phyloP scores from a whole-genome alignment of 495 filamentous ascomycete genomes.

The Corynascus novoguineensis region DNA sequence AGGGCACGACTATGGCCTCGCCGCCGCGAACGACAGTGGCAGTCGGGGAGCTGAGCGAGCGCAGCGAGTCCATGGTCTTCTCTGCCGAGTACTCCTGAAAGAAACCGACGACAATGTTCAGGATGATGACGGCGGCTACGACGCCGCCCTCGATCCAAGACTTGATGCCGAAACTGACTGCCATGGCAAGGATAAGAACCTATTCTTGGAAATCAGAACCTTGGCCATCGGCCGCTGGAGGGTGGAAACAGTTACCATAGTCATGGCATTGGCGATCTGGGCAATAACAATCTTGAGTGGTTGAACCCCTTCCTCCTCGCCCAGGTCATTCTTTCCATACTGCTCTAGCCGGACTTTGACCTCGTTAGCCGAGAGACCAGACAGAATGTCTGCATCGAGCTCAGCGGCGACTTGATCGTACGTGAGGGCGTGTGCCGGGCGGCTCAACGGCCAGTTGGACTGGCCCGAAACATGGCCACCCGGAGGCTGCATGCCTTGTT shows the following conservation, averaged over 20 bases:
- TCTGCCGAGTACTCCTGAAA: constrained; percentile 84
- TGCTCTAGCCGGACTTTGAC: constrained; percentile 39
- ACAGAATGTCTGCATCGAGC: constrained; percentile 51
- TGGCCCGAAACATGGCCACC: constrained; percentile 48
- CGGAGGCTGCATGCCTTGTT: constrained; percentile 3
- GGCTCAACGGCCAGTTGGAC: constrained; percentile 48
- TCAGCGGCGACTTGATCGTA: constrained; percentile 51
- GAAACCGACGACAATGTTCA: constrained; percentile 75
- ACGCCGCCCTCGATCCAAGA: constrained; percentile 86
- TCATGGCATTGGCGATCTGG: constrained; percentile 51
- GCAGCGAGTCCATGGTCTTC: constrained; percentile 77
- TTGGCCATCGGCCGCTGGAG: not conserved
- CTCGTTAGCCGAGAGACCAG: constrained; percentile 35
- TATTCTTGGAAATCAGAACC: constrained; percentile 17
- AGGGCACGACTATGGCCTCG: constrained; percentile 64
- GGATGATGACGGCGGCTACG: constrained; percentile 68
- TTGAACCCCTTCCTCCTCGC: constrained; percentile 45
- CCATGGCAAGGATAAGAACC: constrained; percentile 77
- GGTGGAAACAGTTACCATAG: constrained; percentile 34
- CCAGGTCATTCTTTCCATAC: constrained; percentile 47
- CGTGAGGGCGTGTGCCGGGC: constrained; percentile 60
- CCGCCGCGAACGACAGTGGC: constrained; percentile 71
- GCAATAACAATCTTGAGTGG: constrained; percentile 49
- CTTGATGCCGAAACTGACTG: constrained; percentile 69
- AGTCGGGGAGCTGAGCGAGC: constrained; percentile 70